Conservation (phyloP, 371 early-diverging fungal genomes). For the Apophysomyces ossiformis region DNA sequence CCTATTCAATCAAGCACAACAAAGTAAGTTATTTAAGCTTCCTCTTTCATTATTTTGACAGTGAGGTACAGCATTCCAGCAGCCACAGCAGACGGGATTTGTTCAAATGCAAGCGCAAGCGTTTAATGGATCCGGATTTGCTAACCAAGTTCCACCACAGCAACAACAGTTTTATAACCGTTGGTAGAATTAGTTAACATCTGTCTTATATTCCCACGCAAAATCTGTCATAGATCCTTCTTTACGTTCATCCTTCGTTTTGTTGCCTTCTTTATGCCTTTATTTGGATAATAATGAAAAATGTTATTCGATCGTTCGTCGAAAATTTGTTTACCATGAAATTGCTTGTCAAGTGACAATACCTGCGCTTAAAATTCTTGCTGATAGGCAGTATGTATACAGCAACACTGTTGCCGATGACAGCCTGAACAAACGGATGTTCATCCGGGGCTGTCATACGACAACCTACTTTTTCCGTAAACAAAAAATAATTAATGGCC, state of each 20-base stretch:
- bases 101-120: conserved; percentile 16
- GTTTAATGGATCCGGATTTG: conserved; percentile 14
- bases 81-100: conserved; percentile 25
- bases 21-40: conserved; percentile 10
- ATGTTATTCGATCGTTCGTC: too few relatives aligned
- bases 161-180: conserved; percentile 30
- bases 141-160: conserved; percentile 23
- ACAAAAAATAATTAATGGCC: too few relatives aligned
- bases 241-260: background rate
- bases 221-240: background rate
- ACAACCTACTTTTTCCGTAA: too few relatives aligned
- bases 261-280: background rate
- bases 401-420: too few relatives aligned
- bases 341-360: too few relatives aligned
- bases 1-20: conserved; percentile 34
- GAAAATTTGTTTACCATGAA: too few relatives aligned
- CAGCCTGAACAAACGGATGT: too few relatives aligned
- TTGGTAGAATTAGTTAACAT: conserved; percentile 13
- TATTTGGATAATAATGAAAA: too few relatives aligned
- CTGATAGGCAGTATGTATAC: too few relatives aligned
- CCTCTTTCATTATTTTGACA: conserved; percentile 1
- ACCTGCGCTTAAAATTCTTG: too few relatives aligned
- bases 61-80: conserved; percentile 18
- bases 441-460: too few relatives aligned
- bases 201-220: background rate